These are phyloP conservation scores for Septoria petroselini DNA, from an alignment of 2,329 filamentous ascomycete genomes.

Conservation along the genomic window DNA sequence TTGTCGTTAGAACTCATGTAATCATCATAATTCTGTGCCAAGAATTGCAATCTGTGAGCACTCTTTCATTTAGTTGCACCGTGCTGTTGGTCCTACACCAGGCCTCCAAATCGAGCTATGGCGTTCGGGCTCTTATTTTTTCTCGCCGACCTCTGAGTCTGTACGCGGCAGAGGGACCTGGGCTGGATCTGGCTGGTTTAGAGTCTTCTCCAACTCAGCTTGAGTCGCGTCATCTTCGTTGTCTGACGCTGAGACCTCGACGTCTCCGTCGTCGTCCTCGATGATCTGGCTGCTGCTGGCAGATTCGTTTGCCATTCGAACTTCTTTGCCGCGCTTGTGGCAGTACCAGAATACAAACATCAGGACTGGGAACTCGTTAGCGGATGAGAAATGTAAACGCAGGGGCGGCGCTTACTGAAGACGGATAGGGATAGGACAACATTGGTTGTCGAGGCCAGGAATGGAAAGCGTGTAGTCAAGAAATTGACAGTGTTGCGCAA, in stretches of 20 bases:
- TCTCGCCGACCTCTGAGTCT: constrained; percentile 2
- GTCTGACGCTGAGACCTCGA: constrained; percentile 22
- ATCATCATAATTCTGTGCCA: too few species aligned
- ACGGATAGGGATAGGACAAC: constrained; percentile 85
- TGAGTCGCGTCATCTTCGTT: constrained; percentile 19
- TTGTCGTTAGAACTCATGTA: too few species aligned
- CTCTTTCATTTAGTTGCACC: too few species aligned
- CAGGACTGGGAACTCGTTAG: constrained; percentile 58
- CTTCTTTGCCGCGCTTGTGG: constrained; percentile 88
- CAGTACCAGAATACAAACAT: constrained; percentile 98
- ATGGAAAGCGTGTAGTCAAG: constrained; percentile 81
- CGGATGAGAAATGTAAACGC: not conserved
- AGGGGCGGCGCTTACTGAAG: constrained; percentile 62
- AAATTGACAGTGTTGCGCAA: constrained; percentile 88
- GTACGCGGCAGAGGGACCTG: constrained; percentile 27
- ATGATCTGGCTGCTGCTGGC: constrained; percentile 11
- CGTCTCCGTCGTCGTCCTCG: constrained; percentile 27
- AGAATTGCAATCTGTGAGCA: too few species aligned
- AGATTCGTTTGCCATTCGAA: constrained; percentile 57
- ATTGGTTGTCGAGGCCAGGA: constrained; percentile 79
- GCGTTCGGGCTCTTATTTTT: not conserved
- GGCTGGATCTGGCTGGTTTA: constrained; percentile 29
- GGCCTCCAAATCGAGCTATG: not conserved
- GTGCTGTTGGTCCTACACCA: too few species aligned
- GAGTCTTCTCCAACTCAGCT: constrained; percentile 22